Conservation (phyloP, 1,284 basidiomycete genomes). For the Rhodotorula sp. region DNA sequence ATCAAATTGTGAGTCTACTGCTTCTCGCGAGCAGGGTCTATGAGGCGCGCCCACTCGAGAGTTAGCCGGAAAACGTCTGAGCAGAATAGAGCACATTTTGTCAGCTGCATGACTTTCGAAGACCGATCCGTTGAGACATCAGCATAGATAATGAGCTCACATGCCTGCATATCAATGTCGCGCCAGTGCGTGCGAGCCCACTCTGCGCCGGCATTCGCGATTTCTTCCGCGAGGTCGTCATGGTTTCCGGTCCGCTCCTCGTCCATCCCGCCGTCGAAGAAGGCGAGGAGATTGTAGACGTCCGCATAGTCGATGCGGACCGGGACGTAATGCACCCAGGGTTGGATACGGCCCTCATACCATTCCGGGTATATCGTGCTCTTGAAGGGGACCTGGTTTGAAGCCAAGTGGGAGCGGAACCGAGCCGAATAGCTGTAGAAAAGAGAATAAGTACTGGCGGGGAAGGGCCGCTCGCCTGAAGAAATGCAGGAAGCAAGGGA, state of each 20-base stretch:
- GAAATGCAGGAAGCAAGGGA: background rate
- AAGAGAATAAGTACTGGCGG: background rate
- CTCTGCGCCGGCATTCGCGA: conserved; percentile 49
- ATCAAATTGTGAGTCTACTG: background rate
- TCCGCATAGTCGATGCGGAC: conserved; percentile 55
- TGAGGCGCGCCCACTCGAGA: conserved; percentile 40
- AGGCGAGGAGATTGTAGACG: conserved; percentile 55
- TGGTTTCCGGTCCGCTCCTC: conserved; percentile 46
- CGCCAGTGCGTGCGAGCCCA: conserved; percentile 55
- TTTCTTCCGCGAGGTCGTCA: conserved; percentile 53
- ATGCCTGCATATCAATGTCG: conserved; percentile 56
- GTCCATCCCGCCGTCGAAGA: conserved; percentile 52
- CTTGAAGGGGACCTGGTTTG: conserved; percentile 64
- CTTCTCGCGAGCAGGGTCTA: conserved; percentile 38
- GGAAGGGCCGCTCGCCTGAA: background rate
- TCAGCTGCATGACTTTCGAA: background rate
- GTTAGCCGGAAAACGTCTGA: conserved; percentile 15
- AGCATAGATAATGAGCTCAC: background rate
- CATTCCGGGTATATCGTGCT: conserved; percentile 61
- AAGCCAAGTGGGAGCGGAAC: conserved; percentile 57
- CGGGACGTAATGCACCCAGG: conserved; percentile 48
- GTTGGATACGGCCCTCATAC: conserved; percentile 41
- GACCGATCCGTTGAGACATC: too few relatives aligned
- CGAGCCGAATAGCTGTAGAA: background rate
- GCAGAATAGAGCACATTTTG: background rate